Conservation (phyloP, 2,329 filamentous ascomycete species). For the Keithomyces neogunnii region DNA sequence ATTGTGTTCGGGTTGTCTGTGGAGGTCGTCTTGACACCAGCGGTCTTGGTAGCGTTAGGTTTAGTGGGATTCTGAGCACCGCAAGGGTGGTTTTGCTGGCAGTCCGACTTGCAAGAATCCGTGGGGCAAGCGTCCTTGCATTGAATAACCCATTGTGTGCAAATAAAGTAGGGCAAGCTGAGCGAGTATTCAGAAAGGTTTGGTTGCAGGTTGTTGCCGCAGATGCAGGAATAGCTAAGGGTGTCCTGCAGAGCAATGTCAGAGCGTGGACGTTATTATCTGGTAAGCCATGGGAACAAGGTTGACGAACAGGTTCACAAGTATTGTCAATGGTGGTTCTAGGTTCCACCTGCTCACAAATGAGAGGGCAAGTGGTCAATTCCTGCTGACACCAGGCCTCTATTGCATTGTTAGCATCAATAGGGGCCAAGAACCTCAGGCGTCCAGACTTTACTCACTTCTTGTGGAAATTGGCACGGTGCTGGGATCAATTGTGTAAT, state of each 20-base stretch:
- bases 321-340: conserved; percentile 50
- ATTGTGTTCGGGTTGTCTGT: conserved; percentile 16
- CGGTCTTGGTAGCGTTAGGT: conserved; percentile 25
- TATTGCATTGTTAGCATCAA: conserved; percentile 22
- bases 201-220: conserved; percentile 55
- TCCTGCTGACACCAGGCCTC: conserved; percentile 60
- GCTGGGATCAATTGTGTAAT: conserved; percentile 54
- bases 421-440: background rate
- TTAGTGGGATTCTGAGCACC: conserved; percentile 21
- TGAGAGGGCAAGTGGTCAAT: conserved; percentile 56
- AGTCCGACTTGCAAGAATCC: conserved; percentile 40
- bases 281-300: background rate
- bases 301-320: conserved; percentile 52
- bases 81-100: conserved; percentile 5
- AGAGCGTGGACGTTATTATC: background rate
- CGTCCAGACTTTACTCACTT: conserved; percentile 31
- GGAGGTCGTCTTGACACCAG: conserved; percentile 29
- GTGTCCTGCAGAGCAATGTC: conserved; percentile 31
- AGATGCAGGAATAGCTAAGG: conserved; percentile 65
- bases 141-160: conserved; percentile 61
- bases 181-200: conserved; percentile 71
- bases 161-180: conserved; percentile 71
- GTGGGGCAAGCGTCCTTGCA: conserved; percentile 72
- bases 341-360: conserved; percentile 55
- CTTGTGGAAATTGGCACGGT: conserved; percentile 44